Evolutionary conservation across 192 early-diverging fungal species (phyloP), one percentile per base, ranked within the genome.

Genomic region (Linnemannia schmuckeri): DNA sequence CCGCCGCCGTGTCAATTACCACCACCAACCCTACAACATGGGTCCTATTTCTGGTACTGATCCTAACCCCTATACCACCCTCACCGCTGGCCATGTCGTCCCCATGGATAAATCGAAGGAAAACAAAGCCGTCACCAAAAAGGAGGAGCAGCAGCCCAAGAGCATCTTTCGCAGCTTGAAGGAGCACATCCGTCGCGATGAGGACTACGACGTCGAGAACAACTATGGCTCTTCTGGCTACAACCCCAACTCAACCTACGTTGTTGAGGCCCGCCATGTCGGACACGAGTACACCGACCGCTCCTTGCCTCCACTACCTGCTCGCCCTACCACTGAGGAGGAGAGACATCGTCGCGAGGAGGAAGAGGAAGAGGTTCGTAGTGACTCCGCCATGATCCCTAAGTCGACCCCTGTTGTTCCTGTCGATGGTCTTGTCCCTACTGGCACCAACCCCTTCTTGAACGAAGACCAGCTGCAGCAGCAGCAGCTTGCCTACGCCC

Each of bases 371-470:
- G 30, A 66, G 3, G 13, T 35, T 15, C 61, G 61, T 15, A 66
- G 61, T 13, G 61, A 66, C 4, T 66, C 61, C 4, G 61, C 61
- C n/a, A 66, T 66, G n/a, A 66, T 66, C 13, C 30, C 61, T 30
- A 66, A 66, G 27, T 13, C 27, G 12, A 3, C 2, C 10, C 61
- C 30, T 33, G 61, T n/a, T 55, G 20, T 24, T 7, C 52, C 55
- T 57, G 17, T 57, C 8, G 55, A 9, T 27, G 55, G 17, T n/a
- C 0, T n/a, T 33, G n/a, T 27, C 9, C 24, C 55, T 66, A 27
- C 61, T 66, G 61, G 61, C n/a, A 8, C n/a, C 61, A 66, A 66
- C 61, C 61, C 61, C 10, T 66, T 66, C 30, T 33, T 66, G 61
- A 66, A 27, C 13, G 61, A 33, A 3, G 61, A 66, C 30, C 61